Evolutionary conservation across 495 filamentous ascomycete genomes (phyloP).

Genomic region (Aspergillus indologenus): DNA sequence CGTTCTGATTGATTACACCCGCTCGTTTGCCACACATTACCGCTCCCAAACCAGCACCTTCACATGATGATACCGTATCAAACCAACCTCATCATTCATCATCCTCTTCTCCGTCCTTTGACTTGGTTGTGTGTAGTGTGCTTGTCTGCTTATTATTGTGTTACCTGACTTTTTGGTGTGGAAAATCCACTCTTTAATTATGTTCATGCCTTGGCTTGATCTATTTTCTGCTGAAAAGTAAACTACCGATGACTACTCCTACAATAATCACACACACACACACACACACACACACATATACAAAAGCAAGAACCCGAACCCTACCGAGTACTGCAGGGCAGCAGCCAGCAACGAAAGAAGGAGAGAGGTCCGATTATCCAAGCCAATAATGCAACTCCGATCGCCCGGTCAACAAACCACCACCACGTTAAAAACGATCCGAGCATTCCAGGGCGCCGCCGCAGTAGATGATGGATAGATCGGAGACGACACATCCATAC

Average conservation of each 20-base stretch:
- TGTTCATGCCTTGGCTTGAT: background rate
- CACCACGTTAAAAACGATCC: conserved; percentile 2
- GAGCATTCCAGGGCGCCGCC: conserved; percentile 5
- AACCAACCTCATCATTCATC: background rate
- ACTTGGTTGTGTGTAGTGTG: too few species aligned
- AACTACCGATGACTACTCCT: too few species aligned
- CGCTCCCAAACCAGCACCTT: background rate
- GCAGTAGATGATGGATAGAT: background rate
- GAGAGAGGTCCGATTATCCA: background rate
- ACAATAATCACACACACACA: too few species aligned
- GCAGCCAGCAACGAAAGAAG: background rate
- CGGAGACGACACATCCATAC: background rate
- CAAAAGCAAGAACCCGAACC: background rate
- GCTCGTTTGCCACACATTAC: background rate
- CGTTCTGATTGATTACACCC: background rate
- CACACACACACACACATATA: background rate
- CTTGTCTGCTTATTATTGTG: background rate
- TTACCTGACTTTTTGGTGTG: background rate
- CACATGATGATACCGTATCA: background rate
- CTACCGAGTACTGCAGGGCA: too few species aligned
- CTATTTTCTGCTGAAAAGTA: too few species aligned
- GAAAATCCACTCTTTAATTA: background rate
- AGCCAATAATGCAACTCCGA: conserved; percentile 4
- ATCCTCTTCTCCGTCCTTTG: too few species aligned
- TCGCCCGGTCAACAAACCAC: conserved; percentile 7